These are phyloP conservation scores for Pholiota microspora DNA, from an alignment of 768 basidiomycete species.

Conservation along the genomic window DNA sequence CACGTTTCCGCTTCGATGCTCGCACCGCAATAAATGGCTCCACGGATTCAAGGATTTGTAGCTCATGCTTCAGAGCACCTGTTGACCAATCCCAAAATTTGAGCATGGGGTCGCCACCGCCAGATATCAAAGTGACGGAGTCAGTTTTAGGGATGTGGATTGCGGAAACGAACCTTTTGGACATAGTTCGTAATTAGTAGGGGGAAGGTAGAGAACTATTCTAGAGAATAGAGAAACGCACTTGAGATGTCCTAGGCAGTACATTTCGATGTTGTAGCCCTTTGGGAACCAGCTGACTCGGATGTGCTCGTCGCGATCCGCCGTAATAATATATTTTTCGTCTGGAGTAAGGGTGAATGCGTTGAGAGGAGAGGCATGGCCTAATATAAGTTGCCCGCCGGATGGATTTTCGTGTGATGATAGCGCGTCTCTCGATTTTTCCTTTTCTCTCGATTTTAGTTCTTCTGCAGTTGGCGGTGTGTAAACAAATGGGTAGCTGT, in stretches of 20 bases:
- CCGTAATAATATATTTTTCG: constrained; percentile 77
- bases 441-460: constrained; percentile 20
- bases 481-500: constrained; percentile 61
- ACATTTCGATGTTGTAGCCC: constrained; percentile 83
- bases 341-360: constrained; percentile 65
- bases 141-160: constrained; percentile 61
- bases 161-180: constrained; percentile 75
- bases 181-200: neutral
- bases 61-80: constrained; percentile 50
- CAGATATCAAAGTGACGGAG: constrained; percentile 64
- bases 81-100: constrained; percentile 81
- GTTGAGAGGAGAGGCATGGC: constrained; percentile 87
- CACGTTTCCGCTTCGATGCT: constrained; percentile 29
- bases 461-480: constrained; percentile 21
- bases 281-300: constrained; percentile 88
- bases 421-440: constrained; percentile 32
- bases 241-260: constrained; percentile 84
- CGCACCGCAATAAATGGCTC: constrained; percentile 47
- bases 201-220: neutral
- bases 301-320: constrained; percentile 95
- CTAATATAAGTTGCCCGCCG: constrained; percentile 69
- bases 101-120: constrained; percentile 79
- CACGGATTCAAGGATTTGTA: constrained; percentile 48
- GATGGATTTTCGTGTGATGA: constrained; percentile 71
- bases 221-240: constrained; percentile 32